A percentile compares a stretch with the other conserved stretches of the same genome.
Evolutionary conservation across 1,284 basidiomycete genomes (phyloP).

Genomic region (Chiua sp.): DNA sequence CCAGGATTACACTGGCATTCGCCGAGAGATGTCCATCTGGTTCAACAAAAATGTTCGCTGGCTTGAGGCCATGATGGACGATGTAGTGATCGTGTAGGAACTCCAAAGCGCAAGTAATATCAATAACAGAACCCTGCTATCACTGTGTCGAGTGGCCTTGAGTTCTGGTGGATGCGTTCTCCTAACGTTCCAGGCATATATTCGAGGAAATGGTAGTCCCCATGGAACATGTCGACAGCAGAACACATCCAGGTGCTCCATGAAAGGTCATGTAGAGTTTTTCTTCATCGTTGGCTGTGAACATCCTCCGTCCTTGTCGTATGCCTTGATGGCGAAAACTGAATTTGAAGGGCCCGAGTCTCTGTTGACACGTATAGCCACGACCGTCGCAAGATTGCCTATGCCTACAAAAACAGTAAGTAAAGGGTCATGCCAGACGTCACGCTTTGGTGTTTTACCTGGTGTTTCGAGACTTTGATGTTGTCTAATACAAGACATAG

Average conservation of each 20-base stretch:
- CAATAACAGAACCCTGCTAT: conserved; percentile 55
- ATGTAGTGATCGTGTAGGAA: conserved; percentile 77
- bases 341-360: conserved; percentile 24
- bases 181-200: conserved; percentile 48
- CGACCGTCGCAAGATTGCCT: conserved; percentile 44
- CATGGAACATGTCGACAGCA: conserved; percentile 49
- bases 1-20: no score
- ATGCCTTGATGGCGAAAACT: conserved; percentile 48
- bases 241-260: conserved; percentile 60
- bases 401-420: conserved; percentile 35
- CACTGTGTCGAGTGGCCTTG: conserved; percentile 36
- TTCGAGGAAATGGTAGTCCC: conserved; percentile 53
- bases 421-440: not conserved
- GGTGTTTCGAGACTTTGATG: conserved; percentile 45
- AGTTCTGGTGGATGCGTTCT: conserved; percentile 36
- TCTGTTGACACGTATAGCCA: conserved; percentile 41
- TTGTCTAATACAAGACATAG: conserved; percentile 36
- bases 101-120: conserved; percentile 71
- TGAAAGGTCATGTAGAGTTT: conserved; percentile 43
- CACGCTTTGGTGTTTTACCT: conserved; percentile 31
- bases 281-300: conserved; percentile 42
- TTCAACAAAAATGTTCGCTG: conserved; percentile 80
- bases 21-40: conserved; percentile 58
- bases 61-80: conserved; percentile 87
- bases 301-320: conserved; percentile 14